These are phyloP conservation scores for Solanum chaucha DNA, from an alignment of 257 asterid species.

Conservation along the genomic window DNA sequence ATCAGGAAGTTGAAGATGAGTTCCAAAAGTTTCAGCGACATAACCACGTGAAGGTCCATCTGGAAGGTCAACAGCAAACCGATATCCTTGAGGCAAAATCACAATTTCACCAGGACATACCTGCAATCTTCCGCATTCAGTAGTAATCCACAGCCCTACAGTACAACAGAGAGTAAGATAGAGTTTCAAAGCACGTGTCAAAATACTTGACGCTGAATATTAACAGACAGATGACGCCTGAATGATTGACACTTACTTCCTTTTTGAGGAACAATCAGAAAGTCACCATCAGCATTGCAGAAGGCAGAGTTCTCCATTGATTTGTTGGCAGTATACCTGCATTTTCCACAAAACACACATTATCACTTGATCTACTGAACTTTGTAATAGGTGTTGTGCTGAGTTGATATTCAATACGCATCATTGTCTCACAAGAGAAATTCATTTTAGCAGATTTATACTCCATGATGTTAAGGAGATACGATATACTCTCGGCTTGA, in stretches of 20 bases:
- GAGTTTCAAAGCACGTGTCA: neutral
- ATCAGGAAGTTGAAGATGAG: constrained; percentile 96
- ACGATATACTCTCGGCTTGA: neutral
- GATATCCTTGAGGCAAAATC: constrained; percentile 81
- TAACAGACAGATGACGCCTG: neutral
- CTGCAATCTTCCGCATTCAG: constrained; percentile 80
- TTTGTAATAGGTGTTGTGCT: neutral
- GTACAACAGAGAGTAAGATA: neutral
- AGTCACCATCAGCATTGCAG: constrained; percentile 97
- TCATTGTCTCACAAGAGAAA: neutral
- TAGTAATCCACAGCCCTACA: constrained; percentile 81
- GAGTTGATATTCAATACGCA: neutral
- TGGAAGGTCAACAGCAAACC: constrained; percentile 74
- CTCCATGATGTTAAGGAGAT: neutral
- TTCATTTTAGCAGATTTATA: neutral
- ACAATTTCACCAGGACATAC: constrained; percentile 82
- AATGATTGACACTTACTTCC: constrained; percentile 60
- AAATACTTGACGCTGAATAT: neutral
- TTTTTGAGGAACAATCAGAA: constrained; percentile 86
- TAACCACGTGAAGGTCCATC: constrained; percentile 94
- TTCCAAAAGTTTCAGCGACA: constrained; percentile 83
- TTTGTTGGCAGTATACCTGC: constrained; percentile 80
- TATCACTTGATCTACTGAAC: neutral
- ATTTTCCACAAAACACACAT: constrained; percentile 1
- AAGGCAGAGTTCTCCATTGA: constrained; percentile 89